Base-by-base conservation (phyloP, 2,329 filamentous ascomycete genomes). In the Phaeosphaeriaceae sp. region DNA sequence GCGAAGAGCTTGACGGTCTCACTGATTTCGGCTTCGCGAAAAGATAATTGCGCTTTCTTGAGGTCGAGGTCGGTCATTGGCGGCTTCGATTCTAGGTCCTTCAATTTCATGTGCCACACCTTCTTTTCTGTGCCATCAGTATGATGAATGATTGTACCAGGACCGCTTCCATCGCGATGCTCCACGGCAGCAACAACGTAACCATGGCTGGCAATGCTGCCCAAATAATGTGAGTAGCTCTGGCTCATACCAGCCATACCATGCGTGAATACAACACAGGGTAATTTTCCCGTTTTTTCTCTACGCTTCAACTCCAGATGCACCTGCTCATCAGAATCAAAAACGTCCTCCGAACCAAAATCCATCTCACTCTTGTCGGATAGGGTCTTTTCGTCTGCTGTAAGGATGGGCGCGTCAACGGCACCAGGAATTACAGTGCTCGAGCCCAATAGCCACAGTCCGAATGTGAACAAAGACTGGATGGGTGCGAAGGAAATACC, bases 151-250 rank as follows among this genome's bases (percentile, higher is more conserved):
- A 79, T 68, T 0, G 73, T 77, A 3, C 79, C 80, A 6, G 80
- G 80, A 2, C 79, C 79, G 54, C 79, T 81, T 13, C 81, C 81
- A 62, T 83, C 81, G 45, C 80, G 69, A 57, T 83, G 81, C 64
- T 83, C 80, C 17, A 83, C 73, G 1, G 81, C 80, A 17, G 79
- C 80, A 7, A 83, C 79, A 11, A 83, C 67, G 46, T 77, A 78
- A 9, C 81, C 81, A 48, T 81, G 73, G 45, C 79, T 80, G 13
- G 81, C 81, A 27, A 83, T 74, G 55, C 80, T 80, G 13, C 78
- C 80, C 17, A 80, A 76, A 58, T 79, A 81, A 50, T 81, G 78
- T 19, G 80, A 79, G 63, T 83, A 83, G 62, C 73, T 76, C 47
- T 80, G 81, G 33, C 78, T 75, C 65, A 77, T 76, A 2, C 78